Base-by-base conservation (phyloP, 176 grass and related monocot genomes). In the Calamus simplicifolius region DNA sequence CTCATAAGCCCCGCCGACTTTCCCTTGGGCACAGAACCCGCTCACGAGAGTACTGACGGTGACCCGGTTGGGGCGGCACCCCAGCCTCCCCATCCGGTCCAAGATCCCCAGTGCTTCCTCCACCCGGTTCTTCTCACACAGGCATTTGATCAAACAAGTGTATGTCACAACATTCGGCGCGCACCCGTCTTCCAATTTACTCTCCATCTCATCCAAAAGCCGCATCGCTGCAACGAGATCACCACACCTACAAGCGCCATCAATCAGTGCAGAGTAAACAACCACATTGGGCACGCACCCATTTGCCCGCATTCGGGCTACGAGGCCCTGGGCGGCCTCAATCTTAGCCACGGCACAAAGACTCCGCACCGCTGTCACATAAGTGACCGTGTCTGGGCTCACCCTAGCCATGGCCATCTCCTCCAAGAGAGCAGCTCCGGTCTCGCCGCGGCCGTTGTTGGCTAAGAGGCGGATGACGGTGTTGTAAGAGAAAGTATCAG, bases 131-230 rank as follows among this genome's bases (percentile, higher is more conserved):
- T 82, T 85, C 27, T 63, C 65, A 77, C 68, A 84, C 56, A 90
- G 83, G 72, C 86, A 85, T 88, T 96, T 90, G 53, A 87, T 80
- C 92, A 85, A 82, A 82, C 87, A 88, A 0, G 86, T 90, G 59
- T 96, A 96, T 1, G 83, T 85, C 92, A 96, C 87, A 3, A 82
- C 74, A 13, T 85, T 96, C 6, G 92, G 86, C 3, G 53, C 62
- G 14, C 80, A 87, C 21, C 27, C 70, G 0, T 19, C 59, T 2
- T 79, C 85, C 23, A 81, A 13, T 0, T 54, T 52, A 10, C 27
- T 8, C 43, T 96, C 92, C 92, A 96, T 96, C 59, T 85, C 77
- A 21, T 63, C 67, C 16, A 87, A 3, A 21, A 96, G 19, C 27
- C 49, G 48, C 30, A 75, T 29, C 0, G 78, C 86, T 0, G 71